Evolutionary conservation across 352 stramenopile species (phyloP).

Genomic region (Pythium rishiriense): DNA sequence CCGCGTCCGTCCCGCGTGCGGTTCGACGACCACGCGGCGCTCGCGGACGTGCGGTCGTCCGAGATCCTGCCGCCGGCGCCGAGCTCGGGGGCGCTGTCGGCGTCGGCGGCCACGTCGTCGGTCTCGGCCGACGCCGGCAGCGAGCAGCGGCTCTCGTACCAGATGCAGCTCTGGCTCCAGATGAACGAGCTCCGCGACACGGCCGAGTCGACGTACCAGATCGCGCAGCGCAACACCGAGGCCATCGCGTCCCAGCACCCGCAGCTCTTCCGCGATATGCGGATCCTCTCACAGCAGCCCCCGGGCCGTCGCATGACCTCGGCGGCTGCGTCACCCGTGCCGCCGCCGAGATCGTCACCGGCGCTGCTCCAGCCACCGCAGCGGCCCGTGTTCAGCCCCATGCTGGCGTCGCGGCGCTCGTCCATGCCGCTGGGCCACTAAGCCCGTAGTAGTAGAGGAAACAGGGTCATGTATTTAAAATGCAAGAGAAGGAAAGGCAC

Average conservation of each 20-base stretch:
- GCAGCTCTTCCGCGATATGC: constrained; percentile 12
- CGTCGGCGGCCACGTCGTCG: not conserved
- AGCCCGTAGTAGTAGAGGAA: no score
- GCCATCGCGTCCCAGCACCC: constrained; percentile 39
- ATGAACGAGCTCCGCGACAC: constrained; percentile 71
- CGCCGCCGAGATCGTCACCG: no score
- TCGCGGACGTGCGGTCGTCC: constrained; percentile 6
- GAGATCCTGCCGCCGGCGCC: constrained; percentile 14
- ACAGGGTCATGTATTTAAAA: constrained; percentile 11
- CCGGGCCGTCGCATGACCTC: constrained; percentile 7
- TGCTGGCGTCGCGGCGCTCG: not conserved
- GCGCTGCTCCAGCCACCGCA: not conserved
- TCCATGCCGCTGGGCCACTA: not conserved
- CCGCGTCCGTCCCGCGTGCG: constrained; percentile 15
- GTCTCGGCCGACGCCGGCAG: not conserved
- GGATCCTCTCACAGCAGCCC: constrained; percentile 20
- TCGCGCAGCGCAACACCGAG: constrained; percentile 56
- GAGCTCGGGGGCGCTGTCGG: not conserved
- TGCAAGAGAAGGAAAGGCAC: no score
- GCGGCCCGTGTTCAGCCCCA: not conserved
- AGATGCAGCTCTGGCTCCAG: constrained; percentile 70
- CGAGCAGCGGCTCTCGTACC: constrained; percentile 41
- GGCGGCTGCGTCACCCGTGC: no score
- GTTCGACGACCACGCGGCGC: constrained; percentile 8
- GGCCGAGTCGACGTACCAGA: constrained; percentile 67